Conservation (phyloP, 2,329 filamentous ascomycete species). For the Fusarium sp. region DNA sequence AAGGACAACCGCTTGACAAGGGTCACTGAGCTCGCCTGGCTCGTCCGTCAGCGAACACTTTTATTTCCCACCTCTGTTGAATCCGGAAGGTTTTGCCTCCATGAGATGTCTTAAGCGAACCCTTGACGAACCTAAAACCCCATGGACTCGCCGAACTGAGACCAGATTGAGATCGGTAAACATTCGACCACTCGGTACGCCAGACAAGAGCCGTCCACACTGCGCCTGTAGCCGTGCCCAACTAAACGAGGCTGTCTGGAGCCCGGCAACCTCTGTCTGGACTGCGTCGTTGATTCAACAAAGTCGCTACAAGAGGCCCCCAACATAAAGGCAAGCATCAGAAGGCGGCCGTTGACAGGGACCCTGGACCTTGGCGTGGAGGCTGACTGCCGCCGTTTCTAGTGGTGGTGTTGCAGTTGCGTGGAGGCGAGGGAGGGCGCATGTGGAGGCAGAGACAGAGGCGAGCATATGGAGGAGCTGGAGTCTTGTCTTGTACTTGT, state of each 20-base stretch:
- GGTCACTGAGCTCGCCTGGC: slow-evolving; percentile 16
- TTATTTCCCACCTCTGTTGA: slow-evolving; percentile 1
- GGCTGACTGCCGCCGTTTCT: slow-evolving; percentile 34
- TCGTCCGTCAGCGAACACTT: slow-evolving; percentile 17
- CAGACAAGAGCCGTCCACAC: slow-evolving; percentile 13
- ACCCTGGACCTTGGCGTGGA: slow-evolving; percentile 36
- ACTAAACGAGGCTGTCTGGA: slow-evolving; percentile 13
- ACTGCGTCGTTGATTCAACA: slow-evolving; percentile 26
- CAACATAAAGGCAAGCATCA: slow-evolving; percentile 21
- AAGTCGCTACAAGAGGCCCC: slow-evolving; percentile 20
- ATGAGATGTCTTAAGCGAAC: background rate
- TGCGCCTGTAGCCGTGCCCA: slow-evolving; percentile 1
- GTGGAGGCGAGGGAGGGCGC: slow-evolving; percentile 8
- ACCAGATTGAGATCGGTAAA: background rate
- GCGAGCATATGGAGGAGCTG: slow-evolving; percentile 5
- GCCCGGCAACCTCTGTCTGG: slow-evolving; percentile 5
- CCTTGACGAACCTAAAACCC: background rate
- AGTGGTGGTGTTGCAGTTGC: slow-evolving; percentile 30
- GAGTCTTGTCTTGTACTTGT: slow-evolving; percentile 4
- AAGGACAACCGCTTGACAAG: slow-evolving; percentile 11
- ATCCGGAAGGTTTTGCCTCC: slow-evolving; percentile 20
- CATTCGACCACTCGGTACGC: background rate
- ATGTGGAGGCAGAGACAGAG: slow-evolving; percentile 13
- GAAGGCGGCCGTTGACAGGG: slow-evolving; percentile 24
- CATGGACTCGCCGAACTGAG: background rate